Evolutionary conservation across 1,284 basidiomycete genomes (phyloP).

Genomic region (Meira nashicola): DNA sequence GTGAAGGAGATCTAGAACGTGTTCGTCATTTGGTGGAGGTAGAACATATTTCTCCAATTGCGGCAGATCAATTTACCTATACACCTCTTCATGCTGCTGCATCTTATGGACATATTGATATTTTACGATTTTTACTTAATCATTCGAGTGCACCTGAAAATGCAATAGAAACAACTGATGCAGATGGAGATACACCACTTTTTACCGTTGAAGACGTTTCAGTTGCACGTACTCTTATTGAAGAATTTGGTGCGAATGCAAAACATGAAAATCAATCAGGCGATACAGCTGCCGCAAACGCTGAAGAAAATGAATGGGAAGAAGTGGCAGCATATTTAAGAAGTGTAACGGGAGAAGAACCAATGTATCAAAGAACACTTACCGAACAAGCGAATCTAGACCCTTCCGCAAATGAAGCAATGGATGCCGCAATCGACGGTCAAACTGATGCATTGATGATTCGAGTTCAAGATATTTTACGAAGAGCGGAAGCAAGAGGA

Average conservation of each 20-base stretch:
- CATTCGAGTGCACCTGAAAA: constrained; percentile 25
- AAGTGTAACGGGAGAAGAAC: constrained; percentile 33
- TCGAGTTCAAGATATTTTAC: constrained; percentile 22
- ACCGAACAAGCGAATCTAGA: constrained; percentile 18
- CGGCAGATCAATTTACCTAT: constrained; percentile 40
- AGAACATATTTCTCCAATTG: constrained; percentile 32
- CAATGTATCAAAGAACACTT: constrained; percentile 17
- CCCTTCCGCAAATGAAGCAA: constrained; percentile 16
- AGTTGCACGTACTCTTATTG: constrained; percentile 36
- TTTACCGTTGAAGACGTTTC: constrained; percentile 47
- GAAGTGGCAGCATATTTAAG: constrained; percentile 39
- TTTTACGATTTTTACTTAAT: constrained; percentile 39
- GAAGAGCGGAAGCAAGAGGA: constrained; percentile 8
- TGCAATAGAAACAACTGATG: constrained; percentile 32
- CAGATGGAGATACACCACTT: constrained; percentile 47
- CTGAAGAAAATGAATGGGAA: constrained; percentile 34
- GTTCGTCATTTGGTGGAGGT: constrained; percentile 39
- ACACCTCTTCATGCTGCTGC: constrained; percentile 51
- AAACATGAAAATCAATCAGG: constrained; percentile 39
- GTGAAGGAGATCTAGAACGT: constrained; percentile 43
- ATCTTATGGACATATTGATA: constrained; percentile 41
- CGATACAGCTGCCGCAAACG: constrained; percentile 36
- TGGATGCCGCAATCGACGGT: constrained; percentile 17
- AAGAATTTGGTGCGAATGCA: constrained; percentile 41
- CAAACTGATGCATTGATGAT: constrained; percentile 35